Evolutionary conservation across 371 early-diverging fungal species (phyloP).

Genomic region (Chytridium lagenaria): DNA sequence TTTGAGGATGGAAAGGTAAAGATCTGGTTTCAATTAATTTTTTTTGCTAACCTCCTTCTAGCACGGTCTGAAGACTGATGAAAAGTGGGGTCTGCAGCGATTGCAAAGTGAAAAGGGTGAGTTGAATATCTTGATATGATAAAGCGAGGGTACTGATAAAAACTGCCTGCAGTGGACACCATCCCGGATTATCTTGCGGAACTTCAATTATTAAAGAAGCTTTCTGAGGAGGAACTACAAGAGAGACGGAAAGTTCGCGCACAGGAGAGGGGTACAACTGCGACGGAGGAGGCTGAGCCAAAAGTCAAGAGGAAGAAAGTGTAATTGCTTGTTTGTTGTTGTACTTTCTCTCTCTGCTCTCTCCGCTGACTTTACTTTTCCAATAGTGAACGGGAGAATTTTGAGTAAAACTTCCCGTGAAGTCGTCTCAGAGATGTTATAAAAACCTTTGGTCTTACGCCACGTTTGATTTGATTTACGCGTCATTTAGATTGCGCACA

Average conservation of each 20-base stretch:
- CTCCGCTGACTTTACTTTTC: no score
- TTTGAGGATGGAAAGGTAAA: conserved; percentile 9
- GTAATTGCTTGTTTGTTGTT: no score
- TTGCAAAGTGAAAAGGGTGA: neutral
- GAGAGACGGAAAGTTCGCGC: conserved; percentile 7
- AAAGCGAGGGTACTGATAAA: no score
- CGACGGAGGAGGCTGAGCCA: no score
- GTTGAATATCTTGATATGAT: neutral
- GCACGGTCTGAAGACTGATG: neutral
- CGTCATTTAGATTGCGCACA: no score
- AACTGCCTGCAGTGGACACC: conserved; percentile 12
- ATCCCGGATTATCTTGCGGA: conserved; percentile 15
- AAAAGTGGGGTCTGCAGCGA: neutral
- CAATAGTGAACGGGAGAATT: no score
- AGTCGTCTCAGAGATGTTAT: no score
- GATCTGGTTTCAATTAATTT: neutral
- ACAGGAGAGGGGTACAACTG: neutral
- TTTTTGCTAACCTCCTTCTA: neutral
- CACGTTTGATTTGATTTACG: no score
- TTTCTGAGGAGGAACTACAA: conserved; percentile 28
- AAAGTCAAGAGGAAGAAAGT: no score
- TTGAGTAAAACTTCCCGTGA: no score
- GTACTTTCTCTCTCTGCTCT: no score
- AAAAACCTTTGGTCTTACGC: no score
- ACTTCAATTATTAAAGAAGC: conserved; percentile 21